Evolutionary conservation across 176 grass and related monocot species (phyloP).

Genomic region (Avena insularis): DNA sequence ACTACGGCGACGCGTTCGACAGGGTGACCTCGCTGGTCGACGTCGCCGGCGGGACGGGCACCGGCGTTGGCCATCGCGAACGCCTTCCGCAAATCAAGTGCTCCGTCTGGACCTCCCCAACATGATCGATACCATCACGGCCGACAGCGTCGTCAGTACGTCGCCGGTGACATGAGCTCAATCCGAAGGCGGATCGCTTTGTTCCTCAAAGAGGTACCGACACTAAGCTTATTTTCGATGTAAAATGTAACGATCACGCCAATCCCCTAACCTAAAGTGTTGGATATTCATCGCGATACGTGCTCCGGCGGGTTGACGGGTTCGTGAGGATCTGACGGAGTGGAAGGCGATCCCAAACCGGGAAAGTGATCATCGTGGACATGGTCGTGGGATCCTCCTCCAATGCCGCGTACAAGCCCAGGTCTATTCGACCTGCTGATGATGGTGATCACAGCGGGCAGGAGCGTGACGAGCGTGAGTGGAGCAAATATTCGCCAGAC

Average conservation of each 20-base stretch:
- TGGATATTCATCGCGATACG: not conserved
- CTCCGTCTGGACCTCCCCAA: not conserved
- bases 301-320: no score
- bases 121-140: not conserved
- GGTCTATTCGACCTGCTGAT: not conserved
- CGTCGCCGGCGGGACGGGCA: not conserved
- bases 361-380: not conserved
- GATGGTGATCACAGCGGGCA: not conserved
- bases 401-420: not conserved
- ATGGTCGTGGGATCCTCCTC: not conserved
- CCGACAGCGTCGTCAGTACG: not conserved
- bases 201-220: constrained; percentile 38
- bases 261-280: not conserved
- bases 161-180: constrained; percentile 38
- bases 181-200: constrained; percentile 49
- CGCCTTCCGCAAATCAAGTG: not conserved
- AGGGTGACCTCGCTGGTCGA: not conserved
- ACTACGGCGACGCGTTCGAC: not conserved
- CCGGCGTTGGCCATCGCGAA: not conserved
- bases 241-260: no score
- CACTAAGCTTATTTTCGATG: not conserved
- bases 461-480: not conserved
- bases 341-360: not conserved
- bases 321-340: not conserved
- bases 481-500: not conserved